Base-by-base conservation (phyloP, 805 yeast species). In the Yarrowia divulgata region DNA sequence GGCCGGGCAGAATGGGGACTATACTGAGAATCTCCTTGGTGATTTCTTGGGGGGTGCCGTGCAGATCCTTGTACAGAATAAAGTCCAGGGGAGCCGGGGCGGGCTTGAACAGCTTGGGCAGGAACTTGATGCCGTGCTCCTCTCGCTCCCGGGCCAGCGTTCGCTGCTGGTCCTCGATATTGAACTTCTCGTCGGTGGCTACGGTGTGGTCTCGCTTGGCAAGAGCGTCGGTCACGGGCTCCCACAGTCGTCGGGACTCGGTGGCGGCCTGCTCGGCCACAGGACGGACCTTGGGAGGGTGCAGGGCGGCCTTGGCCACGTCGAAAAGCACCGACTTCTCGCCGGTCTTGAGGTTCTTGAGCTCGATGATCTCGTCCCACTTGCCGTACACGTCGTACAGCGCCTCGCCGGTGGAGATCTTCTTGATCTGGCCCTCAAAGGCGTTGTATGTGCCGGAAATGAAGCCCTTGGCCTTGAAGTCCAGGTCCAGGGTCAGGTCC, bases 391-490 rank as follows among this genome's bases (percentile, higher is more conserved):
- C 82, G 73, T 87, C 90, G 75, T 81, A 92, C 43, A 88, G 77
- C 1, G 81, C 81, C 72, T 89, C 87, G 23, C 86, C 87, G 1
- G 83, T 79, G 37, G 82, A 74, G 8, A 80, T 75, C 62, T 85
- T 83, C 75, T 84, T 87, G 67, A 93, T 83, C 6, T 77, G 79
- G 67, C 98, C 99, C 73, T 86, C 89, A 72, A 95, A 90, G 8
- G 90, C 90, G 77, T 95, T 96, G 78, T 94, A 95, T 3, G 94
- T 85, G 23, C 99, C 99, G 29, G 93, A 85, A 52, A 95, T 90
- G 76, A 93, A 90, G 1, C 99, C 99, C 79, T 95, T 95, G 7
- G 95, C 90, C 77, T 95, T 93, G 80, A 95, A 95, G 73, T 95
- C 98, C 66, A 95, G 89, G 76, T 90, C 94, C 4, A 94, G 92